Evolutionary conservation across 495 filamentous ascomycete species (phyloP), one percentile per base, ranked within the genome.

Genomic region (Penicillium daleae): DNA sequence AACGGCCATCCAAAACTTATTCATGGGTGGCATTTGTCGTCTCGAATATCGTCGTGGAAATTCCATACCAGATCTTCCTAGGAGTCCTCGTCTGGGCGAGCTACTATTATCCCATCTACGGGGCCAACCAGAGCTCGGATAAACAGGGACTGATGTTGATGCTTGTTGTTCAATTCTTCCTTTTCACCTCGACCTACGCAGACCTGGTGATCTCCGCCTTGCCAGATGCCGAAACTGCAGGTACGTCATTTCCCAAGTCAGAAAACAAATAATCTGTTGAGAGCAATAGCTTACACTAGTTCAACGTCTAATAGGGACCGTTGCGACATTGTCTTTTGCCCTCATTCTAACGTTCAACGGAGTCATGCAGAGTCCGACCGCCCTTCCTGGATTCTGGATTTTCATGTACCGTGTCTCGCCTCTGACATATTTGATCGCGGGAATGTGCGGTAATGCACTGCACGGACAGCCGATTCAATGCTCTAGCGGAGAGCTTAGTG

Each of bases 161-260:
- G 19, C 78, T 88, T 32, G 70, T 88, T n/a, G 78, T 88, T 17
- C 78, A 82, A 65, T 90, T 90, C 79, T 82, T 89, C 70, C 67
- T 90, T 37, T 91, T 90, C 76, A 85, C 87, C 0, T 88, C 83
- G 5, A 92, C 87, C n/a, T 90, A 90, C 66, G 86, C 87, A 32
- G 81, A 89, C 39, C 76, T 85, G 33, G 64, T 84, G 3, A 81
- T 84, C 33, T 61, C 82, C 22, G 76, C 77, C 0, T 66, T 85
- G 1, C 82, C 82, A 0, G 78, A 83, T 63, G 82, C 84, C 17
- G 80, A 86, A 61, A 85, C 82, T 24, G 83, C 81, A 21, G 83
- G 83, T 26, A 82, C 80, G 19, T 5, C 4, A 44, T 44, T 44
- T 21, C 40, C 40, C 40, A 6, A 44, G 40, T 44, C 40, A 21